These are phyloP conservation scores for Colletotrichum incanum DNA, from an alignment of 2,329 filamentous ascomycete genomes.

Conservation along the genomic window DNA sequence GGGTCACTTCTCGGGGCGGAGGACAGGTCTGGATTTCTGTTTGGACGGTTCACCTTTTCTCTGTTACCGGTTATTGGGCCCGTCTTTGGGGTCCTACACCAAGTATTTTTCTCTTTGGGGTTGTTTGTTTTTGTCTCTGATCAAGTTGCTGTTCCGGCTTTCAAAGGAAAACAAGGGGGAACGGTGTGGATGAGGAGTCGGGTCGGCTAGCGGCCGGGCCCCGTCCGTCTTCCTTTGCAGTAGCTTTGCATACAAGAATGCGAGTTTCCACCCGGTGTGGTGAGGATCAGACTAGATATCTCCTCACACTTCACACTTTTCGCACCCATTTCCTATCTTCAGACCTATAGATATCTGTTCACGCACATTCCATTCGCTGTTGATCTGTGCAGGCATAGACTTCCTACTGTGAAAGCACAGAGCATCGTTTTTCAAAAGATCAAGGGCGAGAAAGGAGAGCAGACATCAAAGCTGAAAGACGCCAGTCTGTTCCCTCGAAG, in stretches of 20 bases:
- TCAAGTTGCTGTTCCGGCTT: conserved; percentile 19
- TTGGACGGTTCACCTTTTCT: conserved; percentile 23
- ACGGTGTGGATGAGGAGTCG: not conserved
- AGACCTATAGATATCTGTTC: conserved; percentile 19
- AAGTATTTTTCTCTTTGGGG: conserved; percentile 11
- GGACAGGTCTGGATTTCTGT: conserved; percentile 25
- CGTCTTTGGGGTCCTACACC: not conserved
- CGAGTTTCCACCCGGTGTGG: not conserved
- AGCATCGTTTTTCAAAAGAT: not conserved
- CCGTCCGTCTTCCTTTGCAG: conserved; percentile 8
- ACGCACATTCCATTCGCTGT: conserved; percentile 5
- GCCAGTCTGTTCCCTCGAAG: conserved; percentile 33
- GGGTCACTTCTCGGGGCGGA: conserved; percentile 25
- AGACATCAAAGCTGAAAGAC: conserved; percentile 29
- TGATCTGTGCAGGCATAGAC: conserved; percentile 39
- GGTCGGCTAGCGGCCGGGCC: conserved; percentile 5
- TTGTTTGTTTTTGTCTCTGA: conserved; percentile 29
- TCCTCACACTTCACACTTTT: not conserved
- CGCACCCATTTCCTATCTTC: conserved; percentile 10
- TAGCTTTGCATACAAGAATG: conserved; percentile 22
- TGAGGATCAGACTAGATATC: not conserved
- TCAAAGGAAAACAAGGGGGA: conserved; percentile 28
- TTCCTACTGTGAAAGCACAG: conserved; percentile 12
- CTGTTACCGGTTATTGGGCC: not conserved
- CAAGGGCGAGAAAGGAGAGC: not conserved